A percentile compares a stretch with the other conserved stretches of the same genome.
These are phyloP conservation scores for Rutstroemia sp. DNA, from an alignment of 2,329 filamentous ascomycete genomes.

Conservation along the genomic window DNA sequence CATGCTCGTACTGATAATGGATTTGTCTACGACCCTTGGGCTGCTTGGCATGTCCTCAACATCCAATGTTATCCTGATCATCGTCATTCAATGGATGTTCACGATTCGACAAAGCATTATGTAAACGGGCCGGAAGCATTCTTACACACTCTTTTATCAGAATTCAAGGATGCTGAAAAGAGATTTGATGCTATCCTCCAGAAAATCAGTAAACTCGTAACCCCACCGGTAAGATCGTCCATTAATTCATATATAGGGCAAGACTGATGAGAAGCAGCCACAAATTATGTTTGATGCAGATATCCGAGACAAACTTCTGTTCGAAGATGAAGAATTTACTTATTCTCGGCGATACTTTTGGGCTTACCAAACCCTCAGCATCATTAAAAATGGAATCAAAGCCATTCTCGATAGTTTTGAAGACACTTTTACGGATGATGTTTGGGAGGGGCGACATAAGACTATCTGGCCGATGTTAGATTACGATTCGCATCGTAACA, in stretches of 20 bases:
- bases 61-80: constrained; percentile 55
- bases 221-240: constrained; percentile 39
- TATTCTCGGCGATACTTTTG: constrained; percentile 51
- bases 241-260: not conserved
- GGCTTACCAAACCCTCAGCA: constrained; percentile 53
- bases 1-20: constrained; percentile 42
- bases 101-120: constrained; percentile 47
- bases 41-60: constrained; percentile 52
- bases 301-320: constrained; percentile 49
- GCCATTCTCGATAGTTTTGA: constrained; percentile 49
- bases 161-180: constrained; percentile 54
- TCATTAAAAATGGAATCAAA: constrained; percentile 52
- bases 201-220: constrained; percentile 50
- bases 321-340: constrained; percentile 54
- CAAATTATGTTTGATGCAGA: constrained; percentile 52
- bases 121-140: constrained; percentile 57
- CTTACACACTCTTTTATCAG: constrained; percentile 47
- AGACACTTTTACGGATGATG: constrained; percentile 49
- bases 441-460: constrained; percentile 49
- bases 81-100: constrained; percentile 46
- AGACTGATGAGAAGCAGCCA: constrained; percentile 24
- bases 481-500: constrained; percentile 36
- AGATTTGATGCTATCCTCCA: constrained; percentile 50
- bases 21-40: constrained; percentile 50
- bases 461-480: constrained; percentile 48